phyloP scores from a whole-genome alignment of 495 filamentous ascomycete genomes.

The Trichoderma erinaceum region DNA sequence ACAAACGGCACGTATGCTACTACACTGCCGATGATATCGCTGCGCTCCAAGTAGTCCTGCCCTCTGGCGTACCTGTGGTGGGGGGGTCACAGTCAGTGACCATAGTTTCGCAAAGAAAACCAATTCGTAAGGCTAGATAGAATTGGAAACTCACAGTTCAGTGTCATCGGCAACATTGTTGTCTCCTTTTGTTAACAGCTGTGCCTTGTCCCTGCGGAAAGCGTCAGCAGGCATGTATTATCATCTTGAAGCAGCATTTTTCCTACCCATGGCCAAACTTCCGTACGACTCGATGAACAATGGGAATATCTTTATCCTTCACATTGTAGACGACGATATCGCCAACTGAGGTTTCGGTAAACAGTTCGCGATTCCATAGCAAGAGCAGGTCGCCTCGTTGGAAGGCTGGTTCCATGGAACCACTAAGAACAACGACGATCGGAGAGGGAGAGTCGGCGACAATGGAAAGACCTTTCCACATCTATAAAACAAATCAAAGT shows the following conservation, averaged over 20 bases:
- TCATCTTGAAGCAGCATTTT: neutral
- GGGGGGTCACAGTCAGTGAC: too few relatives aligned
- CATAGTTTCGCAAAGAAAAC: too few relatives aligned
- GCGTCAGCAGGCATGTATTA: slow-evolving; percentile 10
- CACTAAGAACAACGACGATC: slow-evolving; percentile 92
- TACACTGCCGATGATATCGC: slow-evolving; percentile 92
- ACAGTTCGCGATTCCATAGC: slow-evolving; percentile 81
- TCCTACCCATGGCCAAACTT: slow-evolving; percentile 57
- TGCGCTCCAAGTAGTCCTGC: slow-evolving; percentile 77
- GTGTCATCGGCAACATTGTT: slow-evolving; percentile 94
- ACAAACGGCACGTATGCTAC: slow-evolving; percentile 92
- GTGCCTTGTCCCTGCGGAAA: slow-evolving; percentile 33
- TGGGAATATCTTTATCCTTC: slow-evolving; percentile 84
- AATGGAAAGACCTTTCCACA: slow-evolving; percentile 94
- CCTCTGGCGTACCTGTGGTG: slow-evolving; percentile 26
- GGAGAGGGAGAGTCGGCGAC: slow-evolving; percentile 80
- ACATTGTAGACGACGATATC: slow-evolving; percentile 96
- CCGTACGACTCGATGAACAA: slow-evolving; percentile 81
- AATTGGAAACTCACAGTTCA: slow-evolving; percentile 53
- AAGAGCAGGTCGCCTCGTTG: slow-evolving; percentile 90
- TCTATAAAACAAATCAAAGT: slow-evolving; percentile 26
- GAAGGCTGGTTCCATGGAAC: slow-evolving; percentile 96
- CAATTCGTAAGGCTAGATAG: too few relatives aligned
- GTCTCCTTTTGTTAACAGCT: slow-evolving; percentile 94
- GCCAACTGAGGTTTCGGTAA: slow-evolving; percentile 63